A percentile compares a stretch with the other conserved stretches of the same genome.
These are phyloP conservation scores for Obba rivulosa DNA, from an alignment of 768 basidiomycete species.

Conservation along the genomic window DNA sequence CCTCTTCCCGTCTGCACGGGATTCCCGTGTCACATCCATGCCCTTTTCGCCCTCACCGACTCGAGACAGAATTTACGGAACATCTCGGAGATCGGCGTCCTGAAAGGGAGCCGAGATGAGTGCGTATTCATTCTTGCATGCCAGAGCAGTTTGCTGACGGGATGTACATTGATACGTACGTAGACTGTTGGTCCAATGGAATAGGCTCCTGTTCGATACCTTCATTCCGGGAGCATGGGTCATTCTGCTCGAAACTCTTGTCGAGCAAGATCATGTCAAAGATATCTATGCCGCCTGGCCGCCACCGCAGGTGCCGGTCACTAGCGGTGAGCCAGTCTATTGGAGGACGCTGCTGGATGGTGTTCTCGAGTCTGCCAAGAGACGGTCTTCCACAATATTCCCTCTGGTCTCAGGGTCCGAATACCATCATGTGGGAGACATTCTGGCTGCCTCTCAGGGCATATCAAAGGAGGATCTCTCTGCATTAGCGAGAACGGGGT, in stretches of 20 bases:
- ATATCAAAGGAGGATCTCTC: neutral
- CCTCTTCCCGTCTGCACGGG: constrained; percentile 42
- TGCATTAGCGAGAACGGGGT: constrained; percentile 18
- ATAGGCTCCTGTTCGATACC: constrained; percentile 36
- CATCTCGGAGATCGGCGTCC: constrained; percentile 31
- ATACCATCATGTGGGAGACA: neutral
- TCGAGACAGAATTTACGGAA: constrained; percentile 42
- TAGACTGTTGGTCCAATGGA: constrained; percentile 46
- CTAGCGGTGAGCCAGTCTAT: constrained; percentile 35
- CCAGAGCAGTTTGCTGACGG: neutral
- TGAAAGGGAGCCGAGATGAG: constrained; percentile 36
- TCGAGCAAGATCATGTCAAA: constrained; percentile 11
- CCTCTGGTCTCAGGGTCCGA: constrained; percentile 20
- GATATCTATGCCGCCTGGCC: constrained; percentile 39
- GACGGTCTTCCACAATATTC: constrained; percentile 27
- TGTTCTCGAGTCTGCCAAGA: constrained; percentile 16
- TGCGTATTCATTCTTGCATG: constrained; percentile 12
- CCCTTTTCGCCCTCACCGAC: constrained; percentile 39
- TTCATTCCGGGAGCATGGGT: constrained; percentile 44
- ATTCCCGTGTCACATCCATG: constrained; percentile 43
- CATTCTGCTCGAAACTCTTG: constrained; percentile 27
- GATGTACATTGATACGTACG: neutral
- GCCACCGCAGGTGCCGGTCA: constrained; percentile 21
- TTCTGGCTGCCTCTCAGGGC: neutral
- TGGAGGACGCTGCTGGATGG: constrained; percentile 28